A percentile compares a stretch with the other conserved stretches of the same genome.
Conservation (phyloP, 495 filamentous ascomycete species). For the Annulohypoxylon nitens region DNA sequence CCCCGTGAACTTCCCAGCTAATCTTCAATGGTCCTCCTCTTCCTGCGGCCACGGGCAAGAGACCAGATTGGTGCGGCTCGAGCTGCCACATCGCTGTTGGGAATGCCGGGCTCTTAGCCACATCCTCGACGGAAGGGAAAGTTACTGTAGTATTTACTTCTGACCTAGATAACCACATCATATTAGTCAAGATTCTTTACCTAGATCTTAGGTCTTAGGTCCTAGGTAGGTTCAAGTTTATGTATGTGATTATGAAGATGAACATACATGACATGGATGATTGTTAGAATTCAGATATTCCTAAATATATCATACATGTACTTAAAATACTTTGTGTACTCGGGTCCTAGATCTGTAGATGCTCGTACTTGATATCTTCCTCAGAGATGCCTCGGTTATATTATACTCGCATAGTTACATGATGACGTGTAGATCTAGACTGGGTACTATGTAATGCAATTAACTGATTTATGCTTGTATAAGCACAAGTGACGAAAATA, state of each 20-base stretch:
- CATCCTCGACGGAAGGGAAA: slow-evolving; percentile 58
- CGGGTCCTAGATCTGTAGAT: too few relatives aligned
- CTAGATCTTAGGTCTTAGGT: background rate
- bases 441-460: too few relatives aligned
- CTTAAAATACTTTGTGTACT: too few relatives aligned
- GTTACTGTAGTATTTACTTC: slow-evolving; percentile 10
- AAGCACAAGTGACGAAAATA: too few relatives aligned
- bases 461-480: too few relatives aligned
- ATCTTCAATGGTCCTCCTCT: slow-evolving; percentile 79
- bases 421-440: background rate
- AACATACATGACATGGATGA: too few relatives aligned
- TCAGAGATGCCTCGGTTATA: slow-evolving; percentile 2
- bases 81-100: slow-evolving; percentile 71
- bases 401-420: slow-evolving; percentile 1
- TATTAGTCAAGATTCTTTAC: background rate
- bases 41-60: slow-evolving; percentile 69
- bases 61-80: slow-evolving; percentile 68
- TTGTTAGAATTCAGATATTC: too few relatives aligned
- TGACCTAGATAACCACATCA: slow-evolving; percentile 3
- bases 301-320: too few relatives aligned
- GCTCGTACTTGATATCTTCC: too few relatives aligned
- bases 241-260: background rate
- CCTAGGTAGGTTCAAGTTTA: background rate
- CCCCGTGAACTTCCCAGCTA: slow-evolving; percentile 82
- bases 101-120: slow-evolving; percentile 59